A percentile compares a stretch with the other conserved stretches of the same genome.
Evolutionary conservation across 1,284 basidiomycete genomes (phyloP).

Genomic region (Phaffia rhodozyma): DNA sequence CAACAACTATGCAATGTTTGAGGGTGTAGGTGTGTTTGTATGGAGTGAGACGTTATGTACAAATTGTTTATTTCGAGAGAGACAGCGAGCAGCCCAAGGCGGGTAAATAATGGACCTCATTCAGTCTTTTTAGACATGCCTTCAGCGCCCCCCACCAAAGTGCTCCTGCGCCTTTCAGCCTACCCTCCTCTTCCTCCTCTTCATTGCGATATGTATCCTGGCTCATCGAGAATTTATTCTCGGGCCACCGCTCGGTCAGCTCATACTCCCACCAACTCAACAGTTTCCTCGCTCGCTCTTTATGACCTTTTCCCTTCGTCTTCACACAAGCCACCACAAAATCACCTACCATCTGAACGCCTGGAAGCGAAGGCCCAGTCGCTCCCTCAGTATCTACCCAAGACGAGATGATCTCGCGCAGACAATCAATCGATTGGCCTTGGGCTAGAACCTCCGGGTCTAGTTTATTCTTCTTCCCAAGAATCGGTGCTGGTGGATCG

Average conservation of each 20-base stretch:
- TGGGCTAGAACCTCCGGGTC: constrained; percentile 40
- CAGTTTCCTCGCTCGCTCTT: constrained; percentile 54
- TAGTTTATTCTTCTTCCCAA: not conserved
- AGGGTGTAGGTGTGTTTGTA: too few species aligned
- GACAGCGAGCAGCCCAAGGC: too few species aligned
- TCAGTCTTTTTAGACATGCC: constrained; percentile 32
- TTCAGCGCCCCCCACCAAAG: constrained; percentile 9
- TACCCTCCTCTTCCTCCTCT: constrained; percentile 46
- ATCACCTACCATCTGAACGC: constrained; percentile 56
- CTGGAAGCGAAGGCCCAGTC: constrained; percentile 48
- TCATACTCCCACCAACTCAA: constrained; percentile 57
- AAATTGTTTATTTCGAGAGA: too few species aligned
- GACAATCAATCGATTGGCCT: constrained; percentile 50
- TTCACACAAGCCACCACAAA: constrained; percentile 53
- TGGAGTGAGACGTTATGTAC: too few species aligned
- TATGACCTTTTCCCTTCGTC: constrained; percentile 45
- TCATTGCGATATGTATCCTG: constrained; percentile 41
- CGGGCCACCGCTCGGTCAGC: constrained; percentile 28
- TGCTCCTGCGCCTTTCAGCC: not conserved
- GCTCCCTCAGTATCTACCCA: constrained; percentile 53
- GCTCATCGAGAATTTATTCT: constrained; percentile 33
- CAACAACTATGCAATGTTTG: too few species aligned
- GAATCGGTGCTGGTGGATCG: constrained; percentile 38
- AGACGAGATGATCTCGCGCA: constrained; percentile 52
- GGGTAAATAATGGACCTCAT: constrained; percentile 33